A percentile compares a stretch with the other conserved stretches of the same genome.
Conservation (phyloP, 192 early-diverging fungal genomes). For the Coemansia sp. region DNA sequence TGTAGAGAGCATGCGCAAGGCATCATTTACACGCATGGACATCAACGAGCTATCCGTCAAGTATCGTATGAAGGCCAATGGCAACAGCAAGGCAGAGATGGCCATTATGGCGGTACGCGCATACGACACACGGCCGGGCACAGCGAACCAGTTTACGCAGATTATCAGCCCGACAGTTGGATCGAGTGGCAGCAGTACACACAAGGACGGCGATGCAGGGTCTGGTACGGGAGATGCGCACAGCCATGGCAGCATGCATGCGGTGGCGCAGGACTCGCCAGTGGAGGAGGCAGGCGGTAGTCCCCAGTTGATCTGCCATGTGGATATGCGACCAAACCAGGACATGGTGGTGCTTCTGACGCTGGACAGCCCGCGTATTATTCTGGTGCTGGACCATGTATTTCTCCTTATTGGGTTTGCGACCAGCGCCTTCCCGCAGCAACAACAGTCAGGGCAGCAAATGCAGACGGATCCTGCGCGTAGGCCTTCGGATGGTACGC, state of each 20-base stretch:
- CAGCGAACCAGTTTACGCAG: slow-evolving; percentile 77
- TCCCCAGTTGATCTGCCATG: slow-evolving; percentile 50
- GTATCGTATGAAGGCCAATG: slow-evolving; percentile 59
- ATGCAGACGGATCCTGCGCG: background rate
- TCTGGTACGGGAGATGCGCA: background rate
- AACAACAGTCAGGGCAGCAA: slow-evolving; percentile 2
- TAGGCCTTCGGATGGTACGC: background rate
- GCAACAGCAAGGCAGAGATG: slow-evolving; percentile 67
- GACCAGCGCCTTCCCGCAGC: slow-evolving; percentile 58
- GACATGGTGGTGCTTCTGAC: slow-evolving; percentile 66
- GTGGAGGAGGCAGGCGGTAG: slow-evolving; percentile 39
- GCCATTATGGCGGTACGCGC: slow-evolving; percentile 70
- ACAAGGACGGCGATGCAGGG: background rate
- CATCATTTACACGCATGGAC: slow-evolving; percentile 55
- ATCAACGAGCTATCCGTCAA: slow-evolving; percentile 56
- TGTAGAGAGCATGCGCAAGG: slow-evolving; percentile 52
- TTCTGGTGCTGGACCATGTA: slow-evolving; percentile 85
- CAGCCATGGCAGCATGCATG: slow-evolving; percentile 39
- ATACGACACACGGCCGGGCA: slow-evolving; percentile 75
- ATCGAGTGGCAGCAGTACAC: background rate
- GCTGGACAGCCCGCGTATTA: slow-evolving; percentile 77
- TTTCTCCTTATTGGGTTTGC: slow-evolving; percentile 78
- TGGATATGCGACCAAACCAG: slow-evolving; percentile 50
- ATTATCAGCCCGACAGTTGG: slow-evolving; percentile 60
- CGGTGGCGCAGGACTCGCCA: slow-evolving; percentile 41